Evolutionary conservation across 768 basidiomycete genomes (phyloP).

Genomic region (Dioszegia crocea): DNA sequence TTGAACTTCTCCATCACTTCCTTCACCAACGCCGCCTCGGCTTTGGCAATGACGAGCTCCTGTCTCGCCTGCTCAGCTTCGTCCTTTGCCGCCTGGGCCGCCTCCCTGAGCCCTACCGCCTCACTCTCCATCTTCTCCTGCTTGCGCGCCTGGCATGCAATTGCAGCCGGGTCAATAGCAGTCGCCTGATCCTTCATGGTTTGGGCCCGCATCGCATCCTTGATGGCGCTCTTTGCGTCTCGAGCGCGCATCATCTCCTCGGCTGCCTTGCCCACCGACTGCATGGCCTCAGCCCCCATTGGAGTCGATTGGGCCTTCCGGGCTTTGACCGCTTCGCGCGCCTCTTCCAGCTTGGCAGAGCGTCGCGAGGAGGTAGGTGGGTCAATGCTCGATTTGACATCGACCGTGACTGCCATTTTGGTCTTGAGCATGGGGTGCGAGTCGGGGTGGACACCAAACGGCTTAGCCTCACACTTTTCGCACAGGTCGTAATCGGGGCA

Average conservation of each 20-base stretch:
- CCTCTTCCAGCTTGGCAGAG: too few species aligned
- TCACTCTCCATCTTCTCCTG: background rate
- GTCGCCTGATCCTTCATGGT: background rate
- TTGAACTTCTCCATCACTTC: background rate
- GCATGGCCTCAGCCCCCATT: too few species aligned
- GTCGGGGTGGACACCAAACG: constrained; percentile 35
- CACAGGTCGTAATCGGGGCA: constrained; percentile 51
- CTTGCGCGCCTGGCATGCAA: background rate
- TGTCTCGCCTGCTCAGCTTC: background rate
- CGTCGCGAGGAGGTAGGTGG: too few species aligned
- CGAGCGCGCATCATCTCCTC: too few species aligned
- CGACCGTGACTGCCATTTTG: constrained; percentile 28
- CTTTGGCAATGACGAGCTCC: background rate
- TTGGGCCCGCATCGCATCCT: background rate
- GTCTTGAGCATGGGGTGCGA: constrained; percentile 49
- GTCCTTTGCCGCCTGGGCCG: background rate
- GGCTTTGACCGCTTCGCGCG: too few species aligned
- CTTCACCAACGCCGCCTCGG: background rate
- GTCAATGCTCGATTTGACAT: constrained; percentile 9
- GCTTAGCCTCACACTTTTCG: constrained; percentile 44
- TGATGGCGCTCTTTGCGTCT: too few species aligned
- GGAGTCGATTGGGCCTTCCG: too few species aligned
- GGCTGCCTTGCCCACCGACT: too few species aligned
- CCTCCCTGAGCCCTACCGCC: background rate
- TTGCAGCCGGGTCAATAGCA: background rate